A percentile compares a stretch with the other conserved stretches of the same genome.
These are phyloP conservation scores for Ganoderma lucidum DNA, from an alignment of 1,284 basidiomycete genomes.

Conservation along the genomic window DNA sequence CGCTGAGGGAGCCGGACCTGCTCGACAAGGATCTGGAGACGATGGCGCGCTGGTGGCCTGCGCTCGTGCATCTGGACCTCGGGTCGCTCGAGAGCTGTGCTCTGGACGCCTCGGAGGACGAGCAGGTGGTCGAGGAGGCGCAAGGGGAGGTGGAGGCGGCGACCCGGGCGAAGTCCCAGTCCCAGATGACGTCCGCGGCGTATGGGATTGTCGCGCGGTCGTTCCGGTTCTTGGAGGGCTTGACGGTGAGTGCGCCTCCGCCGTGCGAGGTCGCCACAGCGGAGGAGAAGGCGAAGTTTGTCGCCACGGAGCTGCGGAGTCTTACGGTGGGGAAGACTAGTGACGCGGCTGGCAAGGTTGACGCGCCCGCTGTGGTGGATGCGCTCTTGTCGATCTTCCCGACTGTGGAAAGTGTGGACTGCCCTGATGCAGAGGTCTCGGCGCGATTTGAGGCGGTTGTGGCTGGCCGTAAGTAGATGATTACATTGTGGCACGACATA, in stretches of 20 bases:
- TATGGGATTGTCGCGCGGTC: conserved; percentile 46
- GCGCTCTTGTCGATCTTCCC: conserved; percentile 33
- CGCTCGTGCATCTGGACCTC: conserved; percentile 53
- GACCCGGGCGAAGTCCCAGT: conserved; percentile 25
- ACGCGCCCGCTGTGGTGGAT: conserved; percentile 27
- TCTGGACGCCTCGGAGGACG: too few species aligned
- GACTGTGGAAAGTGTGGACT: conserved; percentile 17
- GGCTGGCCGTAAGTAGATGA: not conserved
- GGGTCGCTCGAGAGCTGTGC: conserved; percentile 43
- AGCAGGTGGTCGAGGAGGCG: too few species aligned
- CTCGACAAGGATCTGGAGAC: conserved; percentile 50
- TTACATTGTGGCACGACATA: not conserved
- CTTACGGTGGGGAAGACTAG: conserved; percentile 33
- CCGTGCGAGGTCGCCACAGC: conserved; percentile 2
- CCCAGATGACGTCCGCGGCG: conserved; percentile 46
- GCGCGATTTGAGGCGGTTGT: conserved; percentile 24
- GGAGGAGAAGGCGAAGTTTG: not conserved
- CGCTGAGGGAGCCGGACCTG: conserved; percentile 45
- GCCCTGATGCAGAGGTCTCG: conserved; percentile 17
- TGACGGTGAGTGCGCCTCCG: conserved; percentile 48
- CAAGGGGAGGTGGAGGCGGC: too few species aligned
- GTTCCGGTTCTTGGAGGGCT: conserved; percentile 45
- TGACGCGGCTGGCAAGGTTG: conserved; percentile 12
- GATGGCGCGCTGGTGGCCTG: conserved; percentile 47
- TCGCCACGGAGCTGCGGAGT: conserved; percentile 18